Base-by-base conservation (phyloP, 352 stramenopile species). In the Salisapilia sapeloensis region DNA sequence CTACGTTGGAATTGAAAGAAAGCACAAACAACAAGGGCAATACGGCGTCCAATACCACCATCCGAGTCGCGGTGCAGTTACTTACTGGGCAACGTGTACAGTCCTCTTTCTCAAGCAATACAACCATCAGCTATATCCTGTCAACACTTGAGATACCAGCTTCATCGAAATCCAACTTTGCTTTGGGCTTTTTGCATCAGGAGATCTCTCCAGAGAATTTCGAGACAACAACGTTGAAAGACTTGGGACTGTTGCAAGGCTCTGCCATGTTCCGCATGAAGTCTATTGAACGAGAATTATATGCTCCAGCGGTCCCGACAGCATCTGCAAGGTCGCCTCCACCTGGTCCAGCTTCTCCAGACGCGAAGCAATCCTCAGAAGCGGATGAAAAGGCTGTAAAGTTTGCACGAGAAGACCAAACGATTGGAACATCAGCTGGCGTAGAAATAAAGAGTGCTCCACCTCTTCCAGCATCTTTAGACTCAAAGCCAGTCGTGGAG, bases 201-300 rank as follows among this genome's bases (percentile, higher is more conserved):
- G 70, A 89, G 40, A 77, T 92, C 24, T 19, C 42, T 6, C 47
- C 33, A 12, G 35, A 56, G 29, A 45, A 53, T 13, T 81, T 92
- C 24, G 29, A 43, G 7, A 59, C 52, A 28, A 77, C 61, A 4
- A 85, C 63, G 9, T 30, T 92, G 10, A 56, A 75, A 70, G 69
- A 89, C 4, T 33, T 92, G 15, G 76, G 76, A 0, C 69, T 92
- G 26, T 18, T 81, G 32, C 82, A 60, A 35, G 76, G 76, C 5
- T 92, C 76, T 21, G 76, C 64, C 13, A 89, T 92, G 44, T 92
- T 92, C 38, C 76, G 72, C 5, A 54, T 89, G 39, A 61, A 76
- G 29, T 21, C 21, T 37, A 28, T 35, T 24, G 40, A 50, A 19
- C 31, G 31, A 14, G 33, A 29, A 19, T 12, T 21, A 29, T 13